These are phyloP conservation scores for Thalassiosira mediterranea DNA, from an alignment of 352 stramenopile genomes.

Conservation along the genomic window DNA sequence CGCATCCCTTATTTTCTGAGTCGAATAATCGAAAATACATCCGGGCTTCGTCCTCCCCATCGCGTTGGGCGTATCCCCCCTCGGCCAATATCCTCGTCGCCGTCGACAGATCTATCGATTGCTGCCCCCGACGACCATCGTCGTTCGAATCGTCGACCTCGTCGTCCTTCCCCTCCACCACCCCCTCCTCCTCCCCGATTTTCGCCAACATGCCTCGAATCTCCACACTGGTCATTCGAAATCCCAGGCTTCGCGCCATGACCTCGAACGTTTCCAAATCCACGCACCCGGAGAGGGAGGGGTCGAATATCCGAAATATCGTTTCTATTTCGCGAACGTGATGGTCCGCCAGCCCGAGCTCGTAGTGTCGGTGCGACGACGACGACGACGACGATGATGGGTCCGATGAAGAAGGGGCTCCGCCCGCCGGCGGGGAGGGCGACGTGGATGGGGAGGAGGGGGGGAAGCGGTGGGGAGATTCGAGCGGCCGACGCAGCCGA, in stretches of 20 bases:
- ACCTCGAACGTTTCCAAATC: conserved; percentile 25
- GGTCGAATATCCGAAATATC: conserved; percentile 41
- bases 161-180: too few species aligned
- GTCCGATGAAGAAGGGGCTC: too few species aligned
- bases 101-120: conserved; percentile 29
- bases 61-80: conserved; percentile 18
- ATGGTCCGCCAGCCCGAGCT: background rate
- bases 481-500: too few species aligned
- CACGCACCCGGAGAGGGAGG: conserved; percentile 17
- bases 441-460: too few species aligned
- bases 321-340: conserved; percentile 29
- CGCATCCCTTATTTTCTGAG: conserved; percentile 46
- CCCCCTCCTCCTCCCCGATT: conserved; percentile 4
- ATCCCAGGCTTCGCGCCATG: conserved; percentile 24
- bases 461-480: background rate
- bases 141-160: background rate
- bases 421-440: too few species aligned
- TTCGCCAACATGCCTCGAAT: conserved; percentile 2
- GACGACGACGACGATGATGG: background rate
- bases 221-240: conserved; percentile 23
- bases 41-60: conserved; percentile 29
- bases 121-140: too few species aligned
- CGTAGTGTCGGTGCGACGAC: background rate
- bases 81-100: conserved; percentile 15
- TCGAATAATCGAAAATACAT: conserved; percentile 55